Evolutionary conservation across 371 early-diverging fungal species (phyloP).

Genomic region (Umbelopsis sp.): DNA sequence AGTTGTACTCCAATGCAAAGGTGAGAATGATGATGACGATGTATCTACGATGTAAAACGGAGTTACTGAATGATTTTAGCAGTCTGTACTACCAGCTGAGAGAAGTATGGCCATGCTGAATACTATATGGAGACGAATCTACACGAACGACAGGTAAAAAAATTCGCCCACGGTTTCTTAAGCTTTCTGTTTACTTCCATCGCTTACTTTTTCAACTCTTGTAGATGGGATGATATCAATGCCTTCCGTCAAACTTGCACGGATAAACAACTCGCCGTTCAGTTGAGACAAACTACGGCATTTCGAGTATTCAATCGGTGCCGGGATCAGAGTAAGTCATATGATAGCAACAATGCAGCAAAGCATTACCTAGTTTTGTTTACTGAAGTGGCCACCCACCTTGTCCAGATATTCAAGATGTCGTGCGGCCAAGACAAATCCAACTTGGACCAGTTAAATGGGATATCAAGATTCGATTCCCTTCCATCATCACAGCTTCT

Average conservation of each 20-base stretch:
- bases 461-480: conserved; percentile 18
- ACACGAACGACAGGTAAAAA: conserved; percentile 2
- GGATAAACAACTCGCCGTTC: neutral
- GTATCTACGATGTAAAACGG: neutral
- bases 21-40: neutral
- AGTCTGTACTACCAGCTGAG: conserved; percentile 10
- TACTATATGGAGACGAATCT: conserved; percentile 11
- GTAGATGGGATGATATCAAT: conserved; percentile 11
- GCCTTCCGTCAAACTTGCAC: conserved; percentile 4
- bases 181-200: neutral
- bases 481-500: neutral
- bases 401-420: neutral
- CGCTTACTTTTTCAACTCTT: neutral
- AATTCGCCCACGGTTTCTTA: neutral
- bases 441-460: conserved; percentile 16
- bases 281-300: conserved; percentile 8
- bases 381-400: neutral
- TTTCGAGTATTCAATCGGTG: conserved; percentile 8
- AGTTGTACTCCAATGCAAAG: conserved; percentile 6
- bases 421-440: neutral
- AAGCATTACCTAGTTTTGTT: neutral
- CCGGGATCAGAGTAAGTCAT: conserved; percentile 9
- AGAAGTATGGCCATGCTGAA: conserved; percentile 10
- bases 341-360: conserved; percentile 16
- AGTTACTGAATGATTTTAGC: neutral